Conservation (phyloP, 164 flowering plant genomes). For the Cinnamomum micranthum region DNA sequence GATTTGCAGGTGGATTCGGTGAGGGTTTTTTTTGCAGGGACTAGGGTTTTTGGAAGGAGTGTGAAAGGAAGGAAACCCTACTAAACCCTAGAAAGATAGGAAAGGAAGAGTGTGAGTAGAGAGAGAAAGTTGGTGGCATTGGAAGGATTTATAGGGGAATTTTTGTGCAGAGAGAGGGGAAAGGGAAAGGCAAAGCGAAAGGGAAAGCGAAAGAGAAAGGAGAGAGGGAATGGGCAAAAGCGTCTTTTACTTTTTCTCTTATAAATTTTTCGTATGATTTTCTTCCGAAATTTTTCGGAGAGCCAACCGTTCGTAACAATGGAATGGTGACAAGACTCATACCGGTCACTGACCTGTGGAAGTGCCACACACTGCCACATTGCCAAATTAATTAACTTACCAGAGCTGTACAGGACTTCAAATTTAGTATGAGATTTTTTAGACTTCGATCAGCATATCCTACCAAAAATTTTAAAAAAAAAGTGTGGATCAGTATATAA, state of each 20-base stretch:
- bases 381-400: no score
- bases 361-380: no score
- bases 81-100: conserved; percentile 3
- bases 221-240: conserved; percentile 1
- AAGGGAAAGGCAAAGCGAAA: not conserved
- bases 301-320: no score
- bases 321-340: no score
- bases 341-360: no score
- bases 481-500: no score
- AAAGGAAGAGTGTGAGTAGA: not conserved
- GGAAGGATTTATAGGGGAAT: not conserved
- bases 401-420: no score
- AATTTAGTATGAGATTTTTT: no score
- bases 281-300: conserved; percentile 13
- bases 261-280: not conserved
- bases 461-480: no score
- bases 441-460: no score
- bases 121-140: not conserved
- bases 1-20: not conserved
- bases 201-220: not conserved
- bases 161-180: not conserved
- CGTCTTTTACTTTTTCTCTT: conserved; percentile 5
- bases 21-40: not conserved
- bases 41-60: not conserved
- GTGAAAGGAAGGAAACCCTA: not conserved